These are phyloP conservation scores for Microbotryum lychnidis-dioicae DNA, from an alignment of 1,284 basidiomycete species.

Conservation along the genomic window DNA sequence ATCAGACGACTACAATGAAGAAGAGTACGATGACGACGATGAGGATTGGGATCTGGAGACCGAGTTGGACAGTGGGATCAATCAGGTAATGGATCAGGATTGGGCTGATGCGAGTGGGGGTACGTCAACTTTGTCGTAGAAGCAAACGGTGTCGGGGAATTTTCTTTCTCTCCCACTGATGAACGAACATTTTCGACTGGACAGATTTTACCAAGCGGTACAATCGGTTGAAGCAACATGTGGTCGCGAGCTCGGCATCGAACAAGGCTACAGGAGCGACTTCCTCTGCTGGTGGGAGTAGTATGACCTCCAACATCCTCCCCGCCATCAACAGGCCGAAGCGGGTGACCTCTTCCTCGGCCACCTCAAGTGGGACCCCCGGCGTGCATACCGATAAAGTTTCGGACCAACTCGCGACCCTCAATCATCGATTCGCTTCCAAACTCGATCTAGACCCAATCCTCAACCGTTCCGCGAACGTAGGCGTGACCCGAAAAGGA, in stretches of 20 bases:
- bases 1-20: slow-evolving; percentile 43
- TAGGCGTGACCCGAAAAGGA: slow-evolving; percentile 68
- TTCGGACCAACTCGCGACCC: slow-evolving; percentile 57
- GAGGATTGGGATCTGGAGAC: slow-evolving; percentile 7
- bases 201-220: slow-evolving; percentile 94
- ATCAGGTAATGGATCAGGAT: slow-evolving; percentile 58
- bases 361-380: neutral
- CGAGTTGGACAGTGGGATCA: slow-evolving; percentile 17
- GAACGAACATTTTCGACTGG: neutral
- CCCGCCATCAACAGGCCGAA: slow-evolving; percentile 65
- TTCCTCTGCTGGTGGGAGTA: neutral
- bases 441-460: slow-evolving; percentile 65
- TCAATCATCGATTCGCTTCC: slow-evolving; percentile 49
- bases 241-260: slow-evolving; percentile 30
- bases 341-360: slow-evolving; percentile 25
- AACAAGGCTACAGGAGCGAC: slow-evolving; percentile 17
- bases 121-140: slow-evolving; percentile 35
- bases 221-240: slow-evolving; percentile 78
- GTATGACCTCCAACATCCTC: slow-evolving; percentile 38
- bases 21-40: slow-evolving; percentile 38
- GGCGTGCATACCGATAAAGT: slow-evolving; percentile 23
- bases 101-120: slow-evolving; percentile 79
- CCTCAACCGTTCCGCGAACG: slow-evolving; percentile 41
- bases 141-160: too few species aligned
- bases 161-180: too few species aligned